phyloP scores from a whole-genome alignment of 2,329 filamentous ascomycete genomes.

The Ophiostoma populinum region DNA sequence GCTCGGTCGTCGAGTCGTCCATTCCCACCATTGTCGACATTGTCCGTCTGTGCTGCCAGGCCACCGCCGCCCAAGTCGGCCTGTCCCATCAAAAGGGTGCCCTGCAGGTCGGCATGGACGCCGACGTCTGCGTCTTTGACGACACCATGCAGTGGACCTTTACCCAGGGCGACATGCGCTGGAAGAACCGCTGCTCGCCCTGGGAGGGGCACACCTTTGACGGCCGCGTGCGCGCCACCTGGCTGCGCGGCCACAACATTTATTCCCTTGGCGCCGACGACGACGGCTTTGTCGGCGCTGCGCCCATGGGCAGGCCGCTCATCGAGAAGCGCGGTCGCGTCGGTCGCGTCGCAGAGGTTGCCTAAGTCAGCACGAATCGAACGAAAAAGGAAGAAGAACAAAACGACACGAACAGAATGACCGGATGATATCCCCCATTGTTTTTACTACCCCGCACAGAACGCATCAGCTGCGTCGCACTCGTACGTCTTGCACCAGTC shows the following conservation, averaged over 20 bases:
- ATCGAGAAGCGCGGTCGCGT: constrained; percentile 8
- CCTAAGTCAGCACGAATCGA: not conserved
- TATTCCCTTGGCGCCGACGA: constrained; percentile 45
- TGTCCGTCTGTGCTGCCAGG: constrained; percentile 67
- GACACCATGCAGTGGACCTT: constrained; percentile 65
- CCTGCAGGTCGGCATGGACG: constrained; percentile 66
- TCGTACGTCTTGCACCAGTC: not conserved
- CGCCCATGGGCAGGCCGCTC: constrained; percentile 37
- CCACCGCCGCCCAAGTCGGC: constrained; percentile 79
- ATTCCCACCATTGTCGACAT: constrained; percentile 52
- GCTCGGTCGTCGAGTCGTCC: constrained; percentile 21
- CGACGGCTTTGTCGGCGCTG: constrained; percentile 30
- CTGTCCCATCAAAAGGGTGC: constrained; percentile 69
- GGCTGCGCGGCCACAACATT: constrained; percentile 61
- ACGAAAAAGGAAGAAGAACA: not conserved
- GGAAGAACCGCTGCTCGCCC: constrained; percentile 81
- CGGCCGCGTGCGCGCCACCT: constrained; percentile 71
- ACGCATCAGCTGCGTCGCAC: not conserved
- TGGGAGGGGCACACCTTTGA: constrained; percentile 69
- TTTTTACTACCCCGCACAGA: not conserved
- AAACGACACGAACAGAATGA: not conserved
- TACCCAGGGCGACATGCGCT: constrained; percentile 65
- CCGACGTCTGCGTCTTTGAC: constrained; percentile 84
- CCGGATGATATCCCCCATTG: not conserved
- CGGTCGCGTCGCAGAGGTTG: not conserved